phyloP scores from a whole-genome alignment of 2,329 filamentous ascomycete genomes.

The Colletotrichum navitas region DNA sequence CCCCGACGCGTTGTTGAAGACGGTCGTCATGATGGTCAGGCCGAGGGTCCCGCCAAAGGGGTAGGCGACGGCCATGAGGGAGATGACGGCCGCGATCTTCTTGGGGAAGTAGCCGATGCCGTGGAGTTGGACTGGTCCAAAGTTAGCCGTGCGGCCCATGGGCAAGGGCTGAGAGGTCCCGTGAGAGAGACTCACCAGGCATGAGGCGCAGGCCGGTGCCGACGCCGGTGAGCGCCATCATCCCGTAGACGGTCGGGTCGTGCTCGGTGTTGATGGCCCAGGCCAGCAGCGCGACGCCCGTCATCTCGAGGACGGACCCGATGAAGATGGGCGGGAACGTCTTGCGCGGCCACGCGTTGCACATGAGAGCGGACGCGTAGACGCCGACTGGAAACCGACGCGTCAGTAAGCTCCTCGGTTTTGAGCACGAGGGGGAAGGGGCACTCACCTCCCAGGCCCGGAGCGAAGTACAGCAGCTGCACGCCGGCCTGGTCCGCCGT shows the following conservation, averaged over 20 bases:
- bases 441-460: constrained; percentile 68
- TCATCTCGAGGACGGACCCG: constrained; percentile 67
- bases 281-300: constrained; percentile 69
- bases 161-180: too few species aligned
- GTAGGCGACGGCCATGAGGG: constrained; percentile 69
- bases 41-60: constrained; percentile 75
- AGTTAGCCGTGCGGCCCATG: not conserved
- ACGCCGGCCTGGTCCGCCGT: constrained; percentile 63
- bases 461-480: constrained; percentile 73
- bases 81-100: constrained; percentile 69
- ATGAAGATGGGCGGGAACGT: constrained; percentile 71
- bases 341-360: constrained; percentile 71
- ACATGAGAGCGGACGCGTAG: constrained; percentile 68
- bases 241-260: constrained; percentile 68
- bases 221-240: constrained; percentile 74
- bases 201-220: constrained; percentile 76
- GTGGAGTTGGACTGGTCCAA: constrained; percentile 64
- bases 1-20: constrained; percentile 71
- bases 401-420: not conserved
- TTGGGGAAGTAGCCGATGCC: constrained; percentile 72
- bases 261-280: constrained; percentile 66
- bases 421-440: not conserved
- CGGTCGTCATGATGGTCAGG: constrained; percentile 75
- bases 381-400: constrained; percentile 59
- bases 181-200: constrained; percentile 53